Evolutionary conservation across 805 yeast species (phyloP).

Genomic region (Metschnikowia proteae): DNA sequence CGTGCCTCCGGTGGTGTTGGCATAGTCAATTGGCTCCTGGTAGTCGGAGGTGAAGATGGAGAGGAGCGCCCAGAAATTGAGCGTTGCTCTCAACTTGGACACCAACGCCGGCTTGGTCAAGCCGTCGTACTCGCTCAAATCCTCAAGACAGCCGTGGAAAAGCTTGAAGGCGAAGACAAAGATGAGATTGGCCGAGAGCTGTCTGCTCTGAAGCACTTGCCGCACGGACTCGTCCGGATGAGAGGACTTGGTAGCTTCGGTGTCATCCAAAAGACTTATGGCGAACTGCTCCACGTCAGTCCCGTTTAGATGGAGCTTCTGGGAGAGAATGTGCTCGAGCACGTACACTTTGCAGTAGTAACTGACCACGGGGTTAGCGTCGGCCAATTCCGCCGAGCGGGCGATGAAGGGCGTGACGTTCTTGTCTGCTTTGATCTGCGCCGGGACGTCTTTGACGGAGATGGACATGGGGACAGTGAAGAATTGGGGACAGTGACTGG

Average conservation of each 20-base stretch:
- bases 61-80: constrained; percentile 50
- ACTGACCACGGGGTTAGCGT: constrained; percentile 61
- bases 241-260: constrained; percentile 56
- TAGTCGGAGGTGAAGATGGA: constrained; percentile 29
- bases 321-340: constrained; percentile 63
- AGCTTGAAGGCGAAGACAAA: constrained; percentile 52
- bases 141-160: constrained; percentile 40
- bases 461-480: background rate
- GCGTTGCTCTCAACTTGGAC: constrained; percentile 49
- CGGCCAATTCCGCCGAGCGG: constrained; percentile 55
- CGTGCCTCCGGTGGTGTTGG: constrained; percentile 58
- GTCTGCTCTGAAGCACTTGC: constrained; percentile 56
- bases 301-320: constrained; percentile 55
- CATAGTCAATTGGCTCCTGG: constrained; percentile 26
- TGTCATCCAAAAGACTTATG: constrained; percentile 57
- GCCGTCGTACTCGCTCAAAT: constrained; percentile 43
- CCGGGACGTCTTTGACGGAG: constrained; percentile 11
- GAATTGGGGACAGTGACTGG: too few species aligned
- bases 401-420: constrained; percentile 45
- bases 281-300: constrained; percentile 59
- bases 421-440: constrained; percentile 27
- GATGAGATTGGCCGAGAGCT: constrained; percentile 34
- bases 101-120: constrained; percentile 44
- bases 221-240: constrained; percentile 37
- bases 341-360: constrained; percentile 70